A percentile compares a stretch with the other conserved stretches of the same genome.
These are phyloP conservation scores for Sambucus nigra DNA, from an alignment of 129 eudicot species.

Conservation along the genomic window DNA sequence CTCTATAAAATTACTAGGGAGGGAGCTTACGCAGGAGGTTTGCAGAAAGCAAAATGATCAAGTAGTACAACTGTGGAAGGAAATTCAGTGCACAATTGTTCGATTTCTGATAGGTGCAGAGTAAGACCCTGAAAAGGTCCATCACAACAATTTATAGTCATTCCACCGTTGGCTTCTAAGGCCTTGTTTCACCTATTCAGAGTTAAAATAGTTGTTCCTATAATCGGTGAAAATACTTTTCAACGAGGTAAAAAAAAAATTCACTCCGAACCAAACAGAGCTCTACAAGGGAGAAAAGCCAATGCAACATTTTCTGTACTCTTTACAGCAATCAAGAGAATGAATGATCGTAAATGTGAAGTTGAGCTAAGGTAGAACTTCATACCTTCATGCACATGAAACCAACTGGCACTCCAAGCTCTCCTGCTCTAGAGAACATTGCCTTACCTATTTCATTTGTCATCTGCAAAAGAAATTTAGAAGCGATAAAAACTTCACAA, in stretches of 20 bases:
- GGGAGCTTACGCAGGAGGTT: slow-evolving; percentile 57
- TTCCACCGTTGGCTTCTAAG: not conserved
- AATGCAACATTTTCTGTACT: not conserved
- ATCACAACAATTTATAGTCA: slow-evolving; percentile 3
- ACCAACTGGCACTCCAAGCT: slow-evolving; percentile 75
- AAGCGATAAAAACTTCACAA: slow-evolving; percentile 2
- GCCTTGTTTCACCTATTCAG: too few relatives aligned
- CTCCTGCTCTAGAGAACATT: slow-evolving; percentile 73
- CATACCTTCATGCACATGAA: slow-evolving; percentile 88
- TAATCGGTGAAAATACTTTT: too few relatives aligned
- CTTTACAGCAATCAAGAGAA: not conserved
- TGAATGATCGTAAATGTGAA: not conserved
- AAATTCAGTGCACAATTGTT: slow-evolving; percentile 57
- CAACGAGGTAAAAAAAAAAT: too few relatives aligned
- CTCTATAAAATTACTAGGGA: not conserved
- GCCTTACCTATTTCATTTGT: slow-evolving; percentile 79
- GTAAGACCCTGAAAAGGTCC: slow-evolving; percentile 48
- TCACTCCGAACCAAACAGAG: too few relatives aligned
- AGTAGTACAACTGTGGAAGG: slow-evolving; percentile 62
- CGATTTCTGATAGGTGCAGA: slow-evolving; percentile 61
- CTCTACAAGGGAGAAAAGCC: not conserved
- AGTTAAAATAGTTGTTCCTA: too few relatives aligned
- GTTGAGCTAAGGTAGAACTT: not conserved
- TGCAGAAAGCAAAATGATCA: slow-evolving; percentile 89
- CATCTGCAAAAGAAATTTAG: slow-evolving; percentile 38